Base-by-base conservation (phyloP, 2,329 filamentous ascomycete species). In the Cercospora zeae-maydis region DNA sequence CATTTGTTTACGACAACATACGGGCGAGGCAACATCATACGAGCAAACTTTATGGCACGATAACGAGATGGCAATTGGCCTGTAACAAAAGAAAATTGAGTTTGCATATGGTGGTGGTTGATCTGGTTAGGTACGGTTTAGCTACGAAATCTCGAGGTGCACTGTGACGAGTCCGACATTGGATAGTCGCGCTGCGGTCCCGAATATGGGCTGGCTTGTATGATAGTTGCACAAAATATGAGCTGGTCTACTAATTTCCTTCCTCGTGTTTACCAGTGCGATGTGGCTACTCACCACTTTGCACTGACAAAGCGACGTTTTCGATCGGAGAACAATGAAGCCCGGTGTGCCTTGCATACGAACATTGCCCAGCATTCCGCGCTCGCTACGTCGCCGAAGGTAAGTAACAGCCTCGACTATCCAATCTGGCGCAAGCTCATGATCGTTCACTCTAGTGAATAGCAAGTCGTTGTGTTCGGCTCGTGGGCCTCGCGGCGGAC, bases 1-100 rank as follows among this genome's bases (percentile, higher is more conserved):
- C 61, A 63, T 63, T 63, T 63, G 61, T 63, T 59, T 37, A 52
- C 61, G 52, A 63, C 56, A 52, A 60, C 49, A 56, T 55, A 63
- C 36, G 61, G 56, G 56, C 14, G 31, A 42, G 33, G 57, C 37
- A 39, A 55, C 45, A 60, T 59, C 61, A 63, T 60, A 63, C 61
- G 61, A 63, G 42, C 47, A 59, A 59, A 52, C 31, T 63, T 53
- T 57, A 62, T 56, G 61, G 61, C 56, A 63, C 61, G 61, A 60
- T 60, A 63, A 62, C 61, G 61, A 60, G 57, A 63, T 54, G 61
- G 54, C 56, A 60, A 39, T 63, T 53, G 58, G 52, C 61, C 53
- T 63, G 61, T 63, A 63, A 60, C 45, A 55, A 63, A 63, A 60
- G 51, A 62, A 54, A 56, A 51, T 54, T 31, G 36, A 54, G 53